Conservation (phyloP, 352 stramenopile species). For the Globisporangium rhizosaccharum region DNA sequence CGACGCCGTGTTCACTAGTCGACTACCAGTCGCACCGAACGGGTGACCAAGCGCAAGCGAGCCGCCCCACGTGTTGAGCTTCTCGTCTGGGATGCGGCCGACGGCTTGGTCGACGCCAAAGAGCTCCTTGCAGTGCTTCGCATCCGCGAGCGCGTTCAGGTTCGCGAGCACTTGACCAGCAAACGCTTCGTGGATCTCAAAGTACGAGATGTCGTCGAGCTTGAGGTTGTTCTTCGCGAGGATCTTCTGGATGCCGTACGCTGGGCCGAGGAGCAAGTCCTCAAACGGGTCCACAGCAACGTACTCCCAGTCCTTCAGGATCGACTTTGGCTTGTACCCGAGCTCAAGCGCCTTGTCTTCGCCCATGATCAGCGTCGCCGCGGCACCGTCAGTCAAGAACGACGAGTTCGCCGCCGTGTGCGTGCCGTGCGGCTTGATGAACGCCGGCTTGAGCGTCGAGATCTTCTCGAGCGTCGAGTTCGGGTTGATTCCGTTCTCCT, state of each 20-base stretch:
- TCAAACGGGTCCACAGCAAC: constrained; percentile 96
- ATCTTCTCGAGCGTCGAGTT: constrained; percentile 95
- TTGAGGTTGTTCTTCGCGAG: constrained; percentile 82
- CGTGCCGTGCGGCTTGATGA: constrained; percentile 97
- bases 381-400: constrained; percentile 96
- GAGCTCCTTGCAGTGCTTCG: constrained; percentile 94
- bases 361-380: constrained; percentile 95
- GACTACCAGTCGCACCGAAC: constrained; percentile 95
- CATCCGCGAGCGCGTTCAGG: constrained; percentile 92
- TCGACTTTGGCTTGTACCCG: constrained; percentile 93
- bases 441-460: constrained; percentile 95
- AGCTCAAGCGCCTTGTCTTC: constrained; percentile 95
- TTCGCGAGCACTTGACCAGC: constrained; percentile 98
- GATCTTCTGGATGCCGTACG: constrained; percentile 90
- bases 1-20: constrained; percentile 96
- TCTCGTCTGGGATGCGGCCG: constrained; percentile 90
- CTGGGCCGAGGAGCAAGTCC: constrained; percentile 91
- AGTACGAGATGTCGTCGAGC: constrained; percentile 95
- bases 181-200: constrained; percentile 99
- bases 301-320: constrained; percentile 95
- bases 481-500: constrained; percentile 97
- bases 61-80: constrained; percentile 97
- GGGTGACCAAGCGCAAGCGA: constrained; percentile 96
- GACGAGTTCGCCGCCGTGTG: constrained; percentile 98
- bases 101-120: constrained; percentile 89